Conservation (phyloP, 352 stramenopile species). For the Pythium oligandrum region DNA sequence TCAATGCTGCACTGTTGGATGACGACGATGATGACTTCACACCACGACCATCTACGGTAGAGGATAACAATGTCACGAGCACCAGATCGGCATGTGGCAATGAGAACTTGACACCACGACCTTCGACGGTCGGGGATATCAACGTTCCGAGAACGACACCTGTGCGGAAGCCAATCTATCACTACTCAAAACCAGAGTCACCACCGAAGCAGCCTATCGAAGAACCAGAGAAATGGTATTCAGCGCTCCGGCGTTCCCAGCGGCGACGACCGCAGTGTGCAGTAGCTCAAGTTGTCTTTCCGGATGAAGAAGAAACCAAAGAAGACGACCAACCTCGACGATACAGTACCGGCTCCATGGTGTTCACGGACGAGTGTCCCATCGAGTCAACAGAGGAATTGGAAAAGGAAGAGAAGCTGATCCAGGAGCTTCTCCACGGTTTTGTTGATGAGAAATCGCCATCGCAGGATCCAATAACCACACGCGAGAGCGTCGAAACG, state of each 20-base stretch:
- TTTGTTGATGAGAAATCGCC: not conserved
- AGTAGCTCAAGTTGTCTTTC: not conserved
- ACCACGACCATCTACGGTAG: not conserved
- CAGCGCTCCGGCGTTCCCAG: slow-evolving; percentile 1
- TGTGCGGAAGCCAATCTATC: slow-evolving; percentile 5
- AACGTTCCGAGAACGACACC: too few relatives aligned
- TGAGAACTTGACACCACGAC: not conserved
- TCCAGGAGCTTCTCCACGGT: slow-evolving; percentile 7
- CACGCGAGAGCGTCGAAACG: too few relatives aligned
- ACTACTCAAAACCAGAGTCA: slow-evolving; percentile 6
- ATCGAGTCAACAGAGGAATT: slow-evolving; percentile 1
- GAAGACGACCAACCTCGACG: slow-evolving; percentile 2
- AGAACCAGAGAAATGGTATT: slow-evolving; percentile 2
- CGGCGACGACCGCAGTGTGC: not conserved
- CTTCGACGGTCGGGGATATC: not conserved
- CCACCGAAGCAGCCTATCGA: not conserved
- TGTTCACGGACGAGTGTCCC: slow-evolving; percentile 2
- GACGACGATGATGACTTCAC: not conserved
- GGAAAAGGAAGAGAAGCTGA: slow-evolving; percentile 8
- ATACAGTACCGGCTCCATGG: slow-evolving; percentile 12
- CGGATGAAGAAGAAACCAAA: slow-evolving; percentile 3
- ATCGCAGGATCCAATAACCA: not conserved
- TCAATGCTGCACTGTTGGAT: not conserved
- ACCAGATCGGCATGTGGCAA: not conserved
- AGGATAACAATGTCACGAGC: not conserved